These are phyloP conservation scores for Aspergillus heteromorphus DNA, from an alignment of 495 filamentous ascomycete genomes.

Conservation along the genomic window DNA sequence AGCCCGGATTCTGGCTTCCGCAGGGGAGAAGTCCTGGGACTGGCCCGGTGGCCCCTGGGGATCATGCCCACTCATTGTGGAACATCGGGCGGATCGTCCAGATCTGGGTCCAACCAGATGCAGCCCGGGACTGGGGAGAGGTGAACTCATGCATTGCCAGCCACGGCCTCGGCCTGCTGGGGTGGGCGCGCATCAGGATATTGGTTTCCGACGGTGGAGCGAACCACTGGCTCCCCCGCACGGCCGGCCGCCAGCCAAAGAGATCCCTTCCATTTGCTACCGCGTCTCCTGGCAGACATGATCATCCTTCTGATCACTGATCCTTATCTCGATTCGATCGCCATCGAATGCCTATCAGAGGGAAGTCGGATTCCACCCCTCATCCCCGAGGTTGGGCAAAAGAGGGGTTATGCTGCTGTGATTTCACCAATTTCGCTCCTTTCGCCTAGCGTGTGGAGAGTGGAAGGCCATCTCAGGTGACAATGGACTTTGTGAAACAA, in stretches of 20 bases:
- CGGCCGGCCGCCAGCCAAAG: background rate
- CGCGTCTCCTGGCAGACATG: background rate
- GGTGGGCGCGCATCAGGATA: conserved; percentile 23
- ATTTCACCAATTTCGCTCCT: no score
- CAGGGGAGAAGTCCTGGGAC: conserved; percentile 1
- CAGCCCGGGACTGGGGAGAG: background rate
- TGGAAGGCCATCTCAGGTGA: no score
- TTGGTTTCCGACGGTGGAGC: conserved; percentile 27
- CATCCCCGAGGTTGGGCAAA: no score
- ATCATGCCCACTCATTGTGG: conserved; percentile 8
- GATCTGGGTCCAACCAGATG: conserved; percentile 10
- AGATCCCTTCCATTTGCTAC: background rate
- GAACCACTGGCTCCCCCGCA: background rate
- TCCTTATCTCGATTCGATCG: background rate
- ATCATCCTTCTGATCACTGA: background rate
- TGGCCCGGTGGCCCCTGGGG: conserved; percentile 1
- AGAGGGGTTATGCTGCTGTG: no score
- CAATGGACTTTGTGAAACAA: no score
- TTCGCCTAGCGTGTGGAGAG: no score
- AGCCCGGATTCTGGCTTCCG: conserved; percentile 28
- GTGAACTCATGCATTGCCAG: background rate
- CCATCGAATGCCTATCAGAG: no score
- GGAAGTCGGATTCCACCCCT: no score
- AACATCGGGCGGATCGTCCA: background rate
- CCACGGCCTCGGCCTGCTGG: background rate